Evolutionary conservation across 192 early-diverging fungal genomes (phyloP).

Genomic region (Coemansia sp.): DNA sequence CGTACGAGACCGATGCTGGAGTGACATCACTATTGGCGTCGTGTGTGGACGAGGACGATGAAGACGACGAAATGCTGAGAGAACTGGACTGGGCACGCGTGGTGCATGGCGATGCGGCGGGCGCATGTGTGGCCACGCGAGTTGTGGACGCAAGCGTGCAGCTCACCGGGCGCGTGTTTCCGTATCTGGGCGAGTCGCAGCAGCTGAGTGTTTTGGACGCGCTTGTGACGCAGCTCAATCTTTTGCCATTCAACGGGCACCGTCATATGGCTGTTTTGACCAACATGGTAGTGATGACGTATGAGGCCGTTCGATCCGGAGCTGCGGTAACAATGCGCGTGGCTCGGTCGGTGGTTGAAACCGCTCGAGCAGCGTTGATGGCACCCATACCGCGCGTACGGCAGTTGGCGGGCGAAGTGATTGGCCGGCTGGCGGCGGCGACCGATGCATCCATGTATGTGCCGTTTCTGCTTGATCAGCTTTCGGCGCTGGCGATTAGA

Average conservation of each 20-base stretch:
- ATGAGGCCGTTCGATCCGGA: conserved; percentile 52
- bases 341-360: conserved; percentile 31
- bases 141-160: conserved; percentile 81
- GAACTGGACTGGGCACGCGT: conserved; percentile 37
- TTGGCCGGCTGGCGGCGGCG: conserved; percentile 75
- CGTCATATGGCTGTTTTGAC: conserved; percentile 75
- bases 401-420: conserved; percentile 73
- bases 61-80: not conserved
- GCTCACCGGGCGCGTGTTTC: conserved; percentile 75
- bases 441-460: conserved; percentile 35
- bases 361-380: conserved; percentile 57
- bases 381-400: conserved; percentile 71
- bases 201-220: conserved; percentile 81
- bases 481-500: conserved; percentile 68
- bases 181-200: conserved; percentile 61
- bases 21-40: conserved; percentile 33
- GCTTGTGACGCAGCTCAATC: conserved; percentile 64
- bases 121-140: conserved; percentile 23
- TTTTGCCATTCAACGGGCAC: conserved; percentile 64
- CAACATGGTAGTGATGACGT: conserved; percentile 60
- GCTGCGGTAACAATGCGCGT: conserved; percentile 16
- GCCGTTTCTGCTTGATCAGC: conserved; percentile 40
- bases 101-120: not conserved
- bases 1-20: conserved; percentile 45
- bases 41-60: not conserved